A percentile compares a stretch with the other conserved stretches of the same genome.
These are phyloP conservation scores for Keqinozyma sinolaborantium DNA, from an alignment of 1,139 yeast genomes.

Conservation along the genomic window DNA sequence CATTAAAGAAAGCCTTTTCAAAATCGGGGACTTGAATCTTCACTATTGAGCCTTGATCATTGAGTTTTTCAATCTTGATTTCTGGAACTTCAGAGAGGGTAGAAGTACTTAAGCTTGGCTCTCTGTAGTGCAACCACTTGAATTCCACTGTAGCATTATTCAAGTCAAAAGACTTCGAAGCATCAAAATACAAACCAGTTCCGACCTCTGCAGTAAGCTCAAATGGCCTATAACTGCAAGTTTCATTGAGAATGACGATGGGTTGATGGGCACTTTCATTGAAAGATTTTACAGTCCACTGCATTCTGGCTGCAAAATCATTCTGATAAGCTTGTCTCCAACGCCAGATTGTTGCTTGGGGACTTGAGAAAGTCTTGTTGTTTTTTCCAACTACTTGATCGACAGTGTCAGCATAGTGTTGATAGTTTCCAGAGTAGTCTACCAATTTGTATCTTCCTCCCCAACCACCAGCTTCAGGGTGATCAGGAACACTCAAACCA, in stretches of 20 bases:
- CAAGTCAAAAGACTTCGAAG: slow-evolving; percentile 17
- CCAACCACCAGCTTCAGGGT: slow-evolving; percentile 24
- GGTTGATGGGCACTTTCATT: slow-evolving; percentile 13
- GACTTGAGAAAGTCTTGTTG: slow-evolving; percentile 11
- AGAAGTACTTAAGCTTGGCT: slow-evolving; percentile 13
- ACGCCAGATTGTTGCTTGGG: slow-evolving; percentile 21
- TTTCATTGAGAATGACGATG: slow-evolving; percentile 13
- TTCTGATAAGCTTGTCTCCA: slow-evolving; percentile 22
- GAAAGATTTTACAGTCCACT: slow-evolving; percentile 20
- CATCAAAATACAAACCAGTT: slow-evolving; percentile 11
- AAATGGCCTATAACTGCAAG: slow-evolving; percentile 11
- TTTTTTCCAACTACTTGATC: slow-evolving; percentile 17
- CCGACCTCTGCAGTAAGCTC: slow-evolving; percentile 7
- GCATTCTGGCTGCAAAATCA: slow-evolving; percentile 22
- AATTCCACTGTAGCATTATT: slow-evolving; percentile 10
- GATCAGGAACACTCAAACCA: slow-evolving; percentile 17
- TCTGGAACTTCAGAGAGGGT: slow-evolving; percentile 12
- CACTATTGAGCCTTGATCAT: slow-evolving; percentile 13
- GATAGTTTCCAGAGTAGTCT: slow-evolving; percentile 12
- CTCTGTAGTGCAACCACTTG: slow-evolving; percentile 18
- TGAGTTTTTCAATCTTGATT: slow-evolving; percentile 9
- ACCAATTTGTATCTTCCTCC: slow-evolving; percentile 19
- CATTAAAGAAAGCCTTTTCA: slow-evolving; percentile 10
- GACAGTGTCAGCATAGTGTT: slow-evolving; percentile 16
- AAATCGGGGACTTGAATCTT: slow-evolving; percentile 11